phyloP scores from a whole-genome alignment of 345 rosid genomes.

The Aegle marmelos region DNA sequence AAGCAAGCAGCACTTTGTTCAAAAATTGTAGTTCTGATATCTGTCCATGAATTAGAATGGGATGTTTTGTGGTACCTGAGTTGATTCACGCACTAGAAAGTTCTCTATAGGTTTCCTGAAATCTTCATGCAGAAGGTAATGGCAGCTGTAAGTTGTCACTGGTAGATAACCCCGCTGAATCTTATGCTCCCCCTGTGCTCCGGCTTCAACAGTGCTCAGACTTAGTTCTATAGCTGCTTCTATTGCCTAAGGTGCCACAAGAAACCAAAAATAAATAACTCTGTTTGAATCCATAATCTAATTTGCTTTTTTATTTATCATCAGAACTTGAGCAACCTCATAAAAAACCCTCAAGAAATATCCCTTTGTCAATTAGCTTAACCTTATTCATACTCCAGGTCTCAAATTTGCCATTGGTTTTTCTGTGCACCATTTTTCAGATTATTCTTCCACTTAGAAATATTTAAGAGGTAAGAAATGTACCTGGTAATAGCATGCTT shows the following conservation, averaged over 20 bases:
- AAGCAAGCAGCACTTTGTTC: not conserved
- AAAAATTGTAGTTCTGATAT: not conserved
- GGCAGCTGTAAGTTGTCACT: slow-evolving; percentile 82
- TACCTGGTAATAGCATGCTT: slow-evolving; percentile 99
- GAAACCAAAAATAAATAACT: not conserved
- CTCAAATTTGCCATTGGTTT: not conserved
- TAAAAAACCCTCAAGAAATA: not conserved
- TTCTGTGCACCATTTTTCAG: not conserved
- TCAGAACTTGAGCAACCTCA: not conserved
- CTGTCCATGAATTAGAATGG: not conserved
- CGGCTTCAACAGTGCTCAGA: slow-evolving; percentile 83
- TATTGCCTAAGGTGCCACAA: slow-evolving; percentile 53
- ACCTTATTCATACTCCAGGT: not conserved
- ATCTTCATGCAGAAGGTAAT: slow-evolving; percentile 67
- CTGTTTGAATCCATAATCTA: not conserved
- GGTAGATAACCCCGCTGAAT: slow-evolving; percentile 93
- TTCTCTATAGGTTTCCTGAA: slow-evolving; percentile 67
- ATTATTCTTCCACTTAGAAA: not conserved
- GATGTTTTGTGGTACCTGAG: slow-evolving; percentile 47
- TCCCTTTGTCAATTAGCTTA: no score
- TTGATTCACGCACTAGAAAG: slow-evolving; percentile 64
- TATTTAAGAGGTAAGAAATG: not conserved
- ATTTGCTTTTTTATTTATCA: not conserved
- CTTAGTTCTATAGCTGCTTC: slow-evolving; percentile 89
- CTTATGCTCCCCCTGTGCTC: slow-evolving; percentile 99